These are phyloP conservation scores for Terana coerulea DNA, from an alignment of 768 basidiomycete species.

Conservation along the genomic window DNA sequence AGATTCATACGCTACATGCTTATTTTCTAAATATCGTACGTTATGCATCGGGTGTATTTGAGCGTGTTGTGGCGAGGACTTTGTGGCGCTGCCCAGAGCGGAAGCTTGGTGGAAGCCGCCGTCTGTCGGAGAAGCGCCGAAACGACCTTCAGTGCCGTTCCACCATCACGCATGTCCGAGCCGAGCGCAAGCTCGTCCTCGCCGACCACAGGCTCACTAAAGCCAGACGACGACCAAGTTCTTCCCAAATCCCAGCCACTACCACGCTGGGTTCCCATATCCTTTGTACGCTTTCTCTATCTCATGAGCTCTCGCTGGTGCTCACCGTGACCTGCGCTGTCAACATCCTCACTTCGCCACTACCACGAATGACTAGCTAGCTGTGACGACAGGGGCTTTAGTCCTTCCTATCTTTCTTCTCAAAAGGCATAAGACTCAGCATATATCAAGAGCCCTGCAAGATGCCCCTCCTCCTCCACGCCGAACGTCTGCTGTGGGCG, in stretches of 20 bases:
- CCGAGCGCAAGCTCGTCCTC: no score
- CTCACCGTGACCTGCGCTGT: neutral
- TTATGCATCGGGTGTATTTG: no score
- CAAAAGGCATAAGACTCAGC: constrained; percentile 21
- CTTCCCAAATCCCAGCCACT: constrained; percentile 10
- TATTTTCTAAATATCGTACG: no score
- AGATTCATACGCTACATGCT: no score
- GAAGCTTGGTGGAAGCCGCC: no score
- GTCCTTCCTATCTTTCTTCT: constrained; percentile 27
- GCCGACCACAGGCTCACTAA: neutral
- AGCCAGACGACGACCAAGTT: neutral
- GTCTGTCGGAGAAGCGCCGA: no score
- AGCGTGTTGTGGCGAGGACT: no score
- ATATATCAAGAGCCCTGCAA: constrained; percentile 13
- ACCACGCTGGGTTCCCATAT: constrained; percentile 29
- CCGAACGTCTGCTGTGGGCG: constrained; percentile 14
- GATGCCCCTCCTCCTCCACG: constrained; percentile 19
- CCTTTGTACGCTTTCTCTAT: constrained; percentile 24
- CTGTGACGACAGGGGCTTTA: constrained; percentile 29
- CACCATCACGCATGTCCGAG: no score
- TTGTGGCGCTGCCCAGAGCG: no score
- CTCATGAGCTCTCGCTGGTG: no score
- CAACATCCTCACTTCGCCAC: neutral
- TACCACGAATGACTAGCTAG: constrained; percentile 19
- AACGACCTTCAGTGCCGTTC: no score